Base-by-base conservation (phyloP, 116 monocot genomes). In the Papilionanthe hybrid region DNA sequence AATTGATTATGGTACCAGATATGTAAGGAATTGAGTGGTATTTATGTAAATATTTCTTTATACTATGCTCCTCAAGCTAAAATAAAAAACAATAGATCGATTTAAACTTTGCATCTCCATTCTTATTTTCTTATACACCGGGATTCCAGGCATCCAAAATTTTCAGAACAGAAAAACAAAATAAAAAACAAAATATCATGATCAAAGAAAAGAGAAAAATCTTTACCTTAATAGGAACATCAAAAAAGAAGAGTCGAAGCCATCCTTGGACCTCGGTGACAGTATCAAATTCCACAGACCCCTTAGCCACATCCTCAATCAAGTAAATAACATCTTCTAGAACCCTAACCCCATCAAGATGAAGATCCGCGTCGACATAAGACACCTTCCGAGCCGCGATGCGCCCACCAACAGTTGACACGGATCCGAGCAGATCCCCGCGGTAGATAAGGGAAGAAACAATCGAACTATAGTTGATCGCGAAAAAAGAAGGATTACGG, bases 401-500 rank as follows among this genome's bases (percentile, higher is more conserved):
- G 72, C 75, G 84, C 9, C 87, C 87, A 10, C 81, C 81, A 58
- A 9, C 43, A 8, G 84, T 71, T 1, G 81, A 81, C 66, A 77
- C 75, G 45, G 45, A 76, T 20, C 87, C 81, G 22, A 87, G 84
- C 22, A 4, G 68, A 45, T 69, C 37, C 20, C 87, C 87, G 45
- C 79, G 81, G 76, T 87, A 87, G 28, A 67, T 32, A 58, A 87
- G 68, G 45, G 81, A 80, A 22, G 77, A 74, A n/a, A 41, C 72
- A 58, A 84, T 73, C 67, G 75, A 79, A 76, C 29, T 47, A 55
- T 84, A 84, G 57, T 87, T 81, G 45, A 87, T 56, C 37, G 84
- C 13, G 75, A 87, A 84, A 58, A 84, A 77, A 69, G 81, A 81
- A 10, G 79, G 84, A 76, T 87, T 87, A 13, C 78, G 84, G 48